These are phyloP conservation scores for Zymoseptoria pseudotritici DNA, from an alignment of 2,329 filamentous ascomycete genomes.

Conservation along the genomic window DNA sequence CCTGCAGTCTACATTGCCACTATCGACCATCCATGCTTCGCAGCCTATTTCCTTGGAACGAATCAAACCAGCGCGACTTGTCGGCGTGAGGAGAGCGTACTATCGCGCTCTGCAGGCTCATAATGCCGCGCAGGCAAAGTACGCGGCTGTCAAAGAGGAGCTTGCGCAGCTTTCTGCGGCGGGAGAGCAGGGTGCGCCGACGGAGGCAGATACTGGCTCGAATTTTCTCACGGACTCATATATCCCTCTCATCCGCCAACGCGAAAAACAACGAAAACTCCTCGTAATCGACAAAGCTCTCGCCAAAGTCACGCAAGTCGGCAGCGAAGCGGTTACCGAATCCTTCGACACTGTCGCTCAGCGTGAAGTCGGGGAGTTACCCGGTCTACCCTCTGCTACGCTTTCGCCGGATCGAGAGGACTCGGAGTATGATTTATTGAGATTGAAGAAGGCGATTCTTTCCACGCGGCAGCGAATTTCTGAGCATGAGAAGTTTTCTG, in stretches of 20 bases:
- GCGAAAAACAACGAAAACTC: constrained; percentile 24
- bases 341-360: constrained; percentile 23
- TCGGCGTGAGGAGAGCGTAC: constrained; percentile 27
- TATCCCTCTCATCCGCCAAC: constrained; percentile 21
- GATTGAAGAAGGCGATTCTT: constrained; percentile 27
- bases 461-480: constrained; percentile 17
- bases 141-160: constrained; percentile 25
- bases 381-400: constrained; percentile 17
- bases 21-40: constrained; percentile 9
- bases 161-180: constrained; percentile 11
- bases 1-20: constrained; percentile 21
- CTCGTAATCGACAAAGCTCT: constrained; percentile 21
- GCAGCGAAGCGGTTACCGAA: constrained; percentile 8
- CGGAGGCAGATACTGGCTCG: neutral
- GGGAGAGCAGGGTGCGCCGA: neutral
- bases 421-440: constrained; percentile 19
- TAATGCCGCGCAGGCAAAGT: constrained; percentile 20
- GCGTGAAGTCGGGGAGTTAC: constrained; percentile 23
- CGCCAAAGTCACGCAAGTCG: constrained; percentile 11
- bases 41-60: neutral
- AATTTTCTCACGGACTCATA: constrained; percentile 14
- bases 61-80: constrained; percentile 13
- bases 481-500: constrained; percentile 7
- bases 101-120: constrained; percentile 25
- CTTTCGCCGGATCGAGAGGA: constrained; percentile 17